Percentiles rank a stretch among this genome's conserved stretches.
phyloP scores from a whole-genome alignment of 768 basidiomycete species.

The Trametes coccinea region DNA sequence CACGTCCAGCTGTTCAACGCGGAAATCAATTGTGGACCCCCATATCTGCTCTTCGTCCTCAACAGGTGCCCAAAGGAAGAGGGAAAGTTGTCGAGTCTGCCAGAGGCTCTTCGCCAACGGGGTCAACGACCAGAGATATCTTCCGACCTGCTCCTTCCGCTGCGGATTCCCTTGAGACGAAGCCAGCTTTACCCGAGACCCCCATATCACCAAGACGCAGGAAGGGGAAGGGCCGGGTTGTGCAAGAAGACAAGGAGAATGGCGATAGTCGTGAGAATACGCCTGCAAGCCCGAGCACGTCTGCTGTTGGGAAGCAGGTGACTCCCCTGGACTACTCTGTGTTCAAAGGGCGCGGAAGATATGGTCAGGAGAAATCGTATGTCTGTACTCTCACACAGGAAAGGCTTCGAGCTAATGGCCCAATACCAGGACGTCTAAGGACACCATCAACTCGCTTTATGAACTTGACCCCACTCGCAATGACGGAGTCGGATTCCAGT shows the following conservation, averaged over 20 bases:
- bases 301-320: neutral
- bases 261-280: conserved; percentile 18
- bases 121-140: neutral
- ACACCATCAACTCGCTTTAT: conserved; percentile 63
- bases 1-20: neutral
- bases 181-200: neutral
- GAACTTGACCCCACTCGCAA: conserved; percentile 69
- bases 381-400: conserved; percentile 35
- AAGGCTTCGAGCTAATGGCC: conserved; percentile 38
- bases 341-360: conserved; percentile 26
- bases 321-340: conserved; percentile 17
- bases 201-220: neutral
- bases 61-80: neutral
- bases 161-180: neutral
- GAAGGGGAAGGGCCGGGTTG: conserved; percentile 16
- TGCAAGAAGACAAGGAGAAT: neutral
- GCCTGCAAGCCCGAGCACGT: neutral
- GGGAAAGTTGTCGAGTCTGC: neutral
- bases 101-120: neutral
- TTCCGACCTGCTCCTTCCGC: neutral
- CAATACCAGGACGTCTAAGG: conserved; percentile 37
- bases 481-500: conserved; percentile 64
- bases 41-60: conserved; percentile 2
- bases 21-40: conserved; percentile 9
- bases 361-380: conserved; percentile 12